These are phyloP conservation scores for Candida ascalaphidarum DNA, from an alignment of 805 yeast genomes.

Conservation along the genomic window DNA sequence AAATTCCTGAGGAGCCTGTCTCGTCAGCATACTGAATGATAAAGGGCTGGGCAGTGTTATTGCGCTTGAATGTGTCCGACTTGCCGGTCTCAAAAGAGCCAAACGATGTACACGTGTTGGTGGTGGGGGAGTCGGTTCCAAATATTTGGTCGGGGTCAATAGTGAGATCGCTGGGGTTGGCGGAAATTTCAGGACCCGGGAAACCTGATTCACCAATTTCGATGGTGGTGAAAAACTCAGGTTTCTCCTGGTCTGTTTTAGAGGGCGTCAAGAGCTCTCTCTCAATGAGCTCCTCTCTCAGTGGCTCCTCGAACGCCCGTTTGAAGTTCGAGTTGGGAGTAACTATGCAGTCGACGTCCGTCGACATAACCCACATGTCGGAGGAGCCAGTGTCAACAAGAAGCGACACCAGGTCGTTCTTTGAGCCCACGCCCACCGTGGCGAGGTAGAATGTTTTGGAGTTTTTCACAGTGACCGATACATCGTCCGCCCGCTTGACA, in stretches of 20 bases:
- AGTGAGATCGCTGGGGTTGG: no score
- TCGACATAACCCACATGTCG: conserved; percentile 34
- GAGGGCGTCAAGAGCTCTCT: no score
- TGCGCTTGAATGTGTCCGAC: conserved; percentile 31
- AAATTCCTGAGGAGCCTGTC: conserved; percentile 39
- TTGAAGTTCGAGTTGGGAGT: no score
- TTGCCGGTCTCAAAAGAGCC: conserved; percentile 40
- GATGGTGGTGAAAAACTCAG: no score
- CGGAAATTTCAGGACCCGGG: background rate
- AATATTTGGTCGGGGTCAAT: no score
- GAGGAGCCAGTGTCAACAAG: conserved; percentile 35
- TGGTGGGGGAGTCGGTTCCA: no score
- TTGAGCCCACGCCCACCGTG: conserved; percentile 16
- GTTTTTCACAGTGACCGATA: conserved; percentile 13
- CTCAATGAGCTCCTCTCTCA: no score
- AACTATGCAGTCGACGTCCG: conserved; percentile 14
- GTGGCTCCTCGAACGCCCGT: no score
- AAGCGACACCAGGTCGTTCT: conserved; percentile 17
- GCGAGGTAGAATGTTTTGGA: conserved; percentile 21
- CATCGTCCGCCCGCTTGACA: conserved; percentile 9
- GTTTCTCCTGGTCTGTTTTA: no score
- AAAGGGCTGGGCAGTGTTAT: conserved; percentile 33
- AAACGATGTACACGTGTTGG: conserved; percentile 33
- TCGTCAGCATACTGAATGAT: conserved; percentile 40
- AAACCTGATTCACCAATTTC: background rate